Evolutionary conservation across 2,329 filamentous ascomycete genomes (phyloP), one percentile per base, ranked within the genome.

Genomic region (Epichloe aotearoae): DNA sequence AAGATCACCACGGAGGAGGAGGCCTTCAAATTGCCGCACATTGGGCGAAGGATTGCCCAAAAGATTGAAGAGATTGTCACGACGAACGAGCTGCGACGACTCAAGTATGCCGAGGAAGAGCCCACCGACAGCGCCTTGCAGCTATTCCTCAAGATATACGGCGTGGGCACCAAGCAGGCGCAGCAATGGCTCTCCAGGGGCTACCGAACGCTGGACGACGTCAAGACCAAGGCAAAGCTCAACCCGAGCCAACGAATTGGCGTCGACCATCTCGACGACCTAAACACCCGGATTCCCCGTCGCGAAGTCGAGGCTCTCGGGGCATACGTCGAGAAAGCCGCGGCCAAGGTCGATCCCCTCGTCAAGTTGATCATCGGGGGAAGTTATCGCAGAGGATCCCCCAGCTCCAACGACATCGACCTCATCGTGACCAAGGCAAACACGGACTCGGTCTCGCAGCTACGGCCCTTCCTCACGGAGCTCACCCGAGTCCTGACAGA

Each of bases 11-110:
- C 84, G 0, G 81, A 77, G 52, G 74, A 81, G 46, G 76, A 94
- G 63, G 91, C 90, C 0, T 68, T 75, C 11, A 64, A 68, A 2
- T 73, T 96, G 1, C 80, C 81, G 1, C 77, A 75, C 52, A 81
- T 96, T 37, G 90, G 90, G 7, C 59, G 72, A 11, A 77, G 86
- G 1, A 70, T 96, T 1, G 89, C 89, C 0, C 73, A 77, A 26
- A 95, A 95, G 64, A 93, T 97, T 55, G 87, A 93, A 59, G 91
- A 96, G 62, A 95, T 96, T 42, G 86, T 81, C 2, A 73, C 74
- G 39, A 95, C 88, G 0, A 77, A 88, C 59, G 73, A 74, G 26
- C 75, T 96, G 1, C 77, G 77, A 41, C 77, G 84, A 38, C 74
- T 96, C 0, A 84, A 95, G 36, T 80, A 83, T 58, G 79, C 85